A percentile compares a stretch with the other conserved stretches of the same genome.
These are phyloP conservation scores for Trametes cinnabarina DNA, from an alignment of 768 basidiomycete species.

Conservation along the genomic window DNA sequence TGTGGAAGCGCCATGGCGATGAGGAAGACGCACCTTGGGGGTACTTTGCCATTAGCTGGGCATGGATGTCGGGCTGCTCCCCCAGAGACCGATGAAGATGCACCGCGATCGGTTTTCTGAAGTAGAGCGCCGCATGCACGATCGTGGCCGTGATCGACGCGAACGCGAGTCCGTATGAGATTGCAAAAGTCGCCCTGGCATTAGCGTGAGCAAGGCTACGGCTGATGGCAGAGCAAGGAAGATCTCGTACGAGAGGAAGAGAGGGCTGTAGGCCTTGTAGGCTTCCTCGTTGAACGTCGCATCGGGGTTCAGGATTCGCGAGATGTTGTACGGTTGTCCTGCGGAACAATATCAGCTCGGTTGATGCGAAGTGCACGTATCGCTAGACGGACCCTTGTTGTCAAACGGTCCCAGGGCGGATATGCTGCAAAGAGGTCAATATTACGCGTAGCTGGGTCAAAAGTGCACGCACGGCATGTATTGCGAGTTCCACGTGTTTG, in stretches of 20 bases:
- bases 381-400: too few species aligned
- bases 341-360: conserved; percentile 35
- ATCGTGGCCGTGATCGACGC: conserved; percentile 45
- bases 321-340: conserved; percentile 41
- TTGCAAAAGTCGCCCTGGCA: conserved; percentile 44
- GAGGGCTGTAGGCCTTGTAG: conserved; percentile 43
- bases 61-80: conserved; percentile 52
- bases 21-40: conserved; percentile 21
- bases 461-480: conserved; percentile 32
- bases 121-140: conserved; percentile 45
- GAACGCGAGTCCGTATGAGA: conserved; percentile 47
- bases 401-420: conserved; percentile 42
- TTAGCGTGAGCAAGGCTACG: too few species aligned
- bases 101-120: conserved; percentile 41
- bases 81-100: conserved; percentile 41
- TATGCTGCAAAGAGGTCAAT: conserved; percentile 11
- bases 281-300: conserved; percentile 35
- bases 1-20: conserved; percentile 35
- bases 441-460: neutral
- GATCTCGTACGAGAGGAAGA: conserved; percentile 40
- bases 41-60: conserved; percentile 46
- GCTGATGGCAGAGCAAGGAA: neutral
- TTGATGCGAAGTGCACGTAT: too few species aligned
- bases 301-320: conserved; percentile 37
- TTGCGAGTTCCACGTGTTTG: conserved; percentile 36